Evolutionary conservation across 345 rosid genomes (phyloP), one percentile per base, ranked within the genome.

Genomic region (Eucalyptus decipiens): DNA sequence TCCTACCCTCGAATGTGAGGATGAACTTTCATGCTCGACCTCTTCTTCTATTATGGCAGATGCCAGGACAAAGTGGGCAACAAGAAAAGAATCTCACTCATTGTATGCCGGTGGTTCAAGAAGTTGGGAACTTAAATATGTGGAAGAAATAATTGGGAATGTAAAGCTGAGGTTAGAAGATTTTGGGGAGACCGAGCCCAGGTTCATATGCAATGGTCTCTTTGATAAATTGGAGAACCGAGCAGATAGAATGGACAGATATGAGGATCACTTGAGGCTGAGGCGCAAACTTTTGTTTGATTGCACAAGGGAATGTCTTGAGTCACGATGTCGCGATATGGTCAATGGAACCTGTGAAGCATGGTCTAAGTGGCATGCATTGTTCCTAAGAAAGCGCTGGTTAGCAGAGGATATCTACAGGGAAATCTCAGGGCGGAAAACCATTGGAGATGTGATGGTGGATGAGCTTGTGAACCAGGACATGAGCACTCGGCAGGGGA

Each of bases 381-480:
- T 93, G 93, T 90, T 93, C 54, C 86, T 80, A 58, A 90, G 92
- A 69, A 94, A 92, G 86, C 94, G 90, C 50, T 91, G 92, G 96
- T 81, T 94, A 90, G 98, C 96, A 2, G 95, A 93, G 88, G 96
- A 95, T 90, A 87, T 96, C 91, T 91, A 91, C 60, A 93, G 90
- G 91, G 96, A 94, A 90, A 93, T 97, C 9, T 88, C 50, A 2
- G 91, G 92, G 37, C 93, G 94, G 96, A 93, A 92, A 87, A 90
- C 90, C 90, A 94, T 92, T 93, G 94, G 95, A 81, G 98, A 94
- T 62, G 54, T 92, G 92, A 93, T 93, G 96, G 95, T 97, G 90
- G 99, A 97, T 88, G 98, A 96, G 69, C 96, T 97, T 88, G 96
- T 96, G 47, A 96, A 95, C 85, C 95, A 87, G 88, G 97, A 97